These are phyloP conservation scores for Candida ortonii DNA, from an alignment of 805 yeast species.

Conservation along the genomic window DNA sequence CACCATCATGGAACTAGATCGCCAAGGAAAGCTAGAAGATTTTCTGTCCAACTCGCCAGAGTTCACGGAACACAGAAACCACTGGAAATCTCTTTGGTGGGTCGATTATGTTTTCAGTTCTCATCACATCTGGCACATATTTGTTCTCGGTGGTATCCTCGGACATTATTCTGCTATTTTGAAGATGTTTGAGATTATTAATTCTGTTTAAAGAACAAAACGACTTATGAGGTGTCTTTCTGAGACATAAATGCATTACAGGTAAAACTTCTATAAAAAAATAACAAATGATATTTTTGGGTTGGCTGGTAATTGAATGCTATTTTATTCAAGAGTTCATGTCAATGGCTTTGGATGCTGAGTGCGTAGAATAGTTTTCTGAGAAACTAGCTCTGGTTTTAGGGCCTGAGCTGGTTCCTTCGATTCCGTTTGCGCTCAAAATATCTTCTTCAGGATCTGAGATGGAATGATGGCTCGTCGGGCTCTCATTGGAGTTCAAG, in stretches of 20 bases:
- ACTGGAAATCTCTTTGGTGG: constrained; percentile 73
- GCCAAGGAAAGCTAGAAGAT: constrained; percentile 25
- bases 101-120: constrained; percentile 71
- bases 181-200: constrained; percentile 53
- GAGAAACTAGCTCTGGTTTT: constrained; percentile 19
- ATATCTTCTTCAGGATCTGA: constrained; percentile 5
- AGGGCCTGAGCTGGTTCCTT: constrained; percentile 1
- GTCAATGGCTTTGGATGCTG: constrained; percentile 28
- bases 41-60: constrained; percentile 45
- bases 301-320: constrained; percentile 4
- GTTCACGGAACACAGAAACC: constrained; percentile 29
- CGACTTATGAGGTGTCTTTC: neutral
- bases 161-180: constrained; percentile 83
- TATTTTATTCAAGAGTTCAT: constrained; percentile 9
- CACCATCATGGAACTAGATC: constrained; percentile 30
- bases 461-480: constrained; percentile 2
- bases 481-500: constrained; percentile 2
- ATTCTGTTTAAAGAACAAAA: too few relatives aligned
- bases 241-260: neutral
- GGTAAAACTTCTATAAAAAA: too few relatives aligned
- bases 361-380: constrained; percentile 30
- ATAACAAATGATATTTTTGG: too few relatives aligned
- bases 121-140: constrained; percentile 92
- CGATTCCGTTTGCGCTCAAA: constrained; percentile 1
- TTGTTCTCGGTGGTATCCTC: constrained; percentile 83